Percentiles rank a stretch among this genome's conserved stretches.
Conservation (phyloP, 1,284 basidiomycete genomes). For the Boletus austroedulis region DNA sequence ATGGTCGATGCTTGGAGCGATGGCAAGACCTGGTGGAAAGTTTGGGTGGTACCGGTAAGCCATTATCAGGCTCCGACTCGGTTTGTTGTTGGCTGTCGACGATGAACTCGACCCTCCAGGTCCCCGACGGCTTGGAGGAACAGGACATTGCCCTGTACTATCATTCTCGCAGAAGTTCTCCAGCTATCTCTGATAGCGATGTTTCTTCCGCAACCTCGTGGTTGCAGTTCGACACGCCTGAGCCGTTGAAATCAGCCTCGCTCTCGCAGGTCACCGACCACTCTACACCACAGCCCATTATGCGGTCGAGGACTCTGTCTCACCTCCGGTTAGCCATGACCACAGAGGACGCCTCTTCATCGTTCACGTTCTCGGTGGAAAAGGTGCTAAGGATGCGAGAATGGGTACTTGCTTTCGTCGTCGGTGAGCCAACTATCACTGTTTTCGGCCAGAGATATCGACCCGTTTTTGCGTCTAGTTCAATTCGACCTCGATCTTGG, state of each 20-base stretch:
- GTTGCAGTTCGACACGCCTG: conserved; percentile 1
- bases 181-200: conserved; percentile 27
- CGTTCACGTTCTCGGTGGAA: conserved; percentile 45
- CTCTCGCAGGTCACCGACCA: conserved; percentile 23
- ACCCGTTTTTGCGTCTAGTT: conserved; percentile 42
- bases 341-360: conserved; percentile 6
- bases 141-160: conserved; percentile 34
- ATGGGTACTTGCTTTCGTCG: conserved; percentile 78
- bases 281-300: conserved; percentile 12
- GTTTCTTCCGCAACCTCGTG: conserved; percentile 20
- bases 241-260: conserved; percentile 27
- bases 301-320: conserved; percentile 44
- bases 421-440: conserved; percentile 49
- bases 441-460: neutral
- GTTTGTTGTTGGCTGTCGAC: neutral
- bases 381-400: conserved; percentile 54
- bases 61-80: neutral
- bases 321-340: conserved; percentile 21
- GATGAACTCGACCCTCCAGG: conserved; percentile 15
- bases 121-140: conserved; percentile 23
- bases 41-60: conserved; percentile 31
- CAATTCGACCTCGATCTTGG: conserved; percentile 88
- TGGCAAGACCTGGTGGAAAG: conserved; percentile 38
- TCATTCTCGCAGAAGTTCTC: conserved; percentile 27
- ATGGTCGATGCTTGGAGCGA: conserved; percentile 18